Percentiles rank a stretch among this genome's conserved stretches.
Evolutionary conservation across 768 basidiomycete species (phyloP).

Genomic region (Naganishia vishniacii): DNA sequence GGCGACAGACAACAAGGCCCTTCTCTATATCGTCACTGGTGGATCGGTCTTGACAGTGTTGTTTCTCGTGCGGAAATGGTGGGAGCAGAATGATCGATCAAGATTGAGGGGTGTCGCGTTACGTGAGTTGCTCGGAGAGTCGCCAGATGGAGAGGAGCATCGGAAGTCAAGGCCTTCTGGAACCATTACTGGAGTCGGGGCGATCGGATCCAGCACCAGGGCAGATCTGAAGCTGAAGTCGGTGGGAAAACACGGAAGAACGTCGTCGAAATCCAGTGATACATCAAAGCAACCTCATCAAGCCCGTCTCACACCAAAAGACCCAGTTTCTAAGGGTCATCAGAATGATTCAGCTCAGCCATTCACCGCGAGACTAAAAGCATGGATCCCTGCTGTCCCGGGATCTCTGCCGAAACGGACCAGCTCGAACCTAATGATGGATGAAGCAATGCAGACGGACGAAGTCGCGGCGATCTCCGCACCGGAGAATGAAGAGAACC

Average conservation of each 20-base stretch:
- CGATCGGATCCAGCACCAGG: not conserved
- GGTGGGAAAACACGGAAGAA: conserved; percentile 1
- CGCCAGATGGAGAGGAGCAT: not conserved
- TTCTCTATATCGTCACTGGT: not conserved
- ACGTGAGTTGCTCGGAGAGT: not conserved
- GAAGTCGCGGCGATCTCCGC: not conserved
- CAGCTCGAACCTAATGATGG: not conserved
- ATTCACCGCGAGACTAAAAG: conserved; percentile 6
- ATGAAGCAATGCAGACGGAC: not conserved
- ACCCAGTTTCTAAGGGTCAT: too few species aligned
- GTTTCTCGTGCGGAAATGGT: not conserved
- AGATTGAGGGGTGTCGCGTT: conserved; percentile 1
- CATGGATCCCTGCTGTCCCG: not conserved
- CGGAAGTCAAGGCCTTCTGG: not conserved
- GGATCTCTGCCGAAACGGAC: not conserved
- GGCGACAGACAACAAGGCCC: not conserved
- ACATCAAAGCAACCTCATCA: not conserved
- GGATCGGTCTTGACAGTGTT: not conserved
- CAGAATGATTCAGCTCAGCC: not conserved
- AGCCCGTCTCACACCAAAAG: not conserved
- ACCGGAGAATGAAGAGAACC: not conserved
- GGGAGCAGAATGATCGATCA: conserved; percentile 12
- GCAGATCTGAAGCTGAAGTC: not conserved
- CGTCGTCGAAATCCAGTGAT: not conserved
- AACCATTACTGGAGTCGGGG: not conserved